Percentiles rank a stretch among this genome's conserved stretches.
Conservation (phyloP, 345 rosid species). For the Citrus australasica region DNA sequence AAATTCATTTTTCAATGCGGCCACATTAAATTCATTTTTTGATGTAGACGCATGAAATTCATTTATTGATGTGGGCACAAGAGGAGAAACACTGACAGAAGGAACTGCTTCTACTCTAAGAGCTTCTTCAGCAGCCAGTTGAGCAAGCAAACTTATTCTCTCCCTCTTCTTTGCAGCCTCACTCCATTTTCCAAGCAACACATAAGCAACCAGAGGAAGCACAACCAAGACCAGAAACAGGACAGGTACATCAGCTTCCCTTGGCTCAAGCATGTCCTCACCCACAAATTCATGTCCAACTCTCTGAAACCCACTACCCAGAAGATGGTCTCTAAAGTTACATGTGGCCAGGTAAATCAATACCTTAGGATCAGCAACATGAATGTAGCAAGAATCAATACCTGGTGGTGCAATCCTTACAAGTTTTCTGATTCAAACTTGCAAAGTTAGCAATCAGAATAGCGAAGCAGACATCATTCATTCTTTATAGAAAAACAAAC, state of each 20-base stretch:
- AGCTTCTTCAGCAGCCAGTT: conserved; percentile 81
- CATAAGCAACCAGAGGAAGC: conserved; percentile 71
- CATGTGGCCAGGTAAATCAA: conserved; percentile 23
- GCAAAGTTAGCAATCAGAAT: neutral
- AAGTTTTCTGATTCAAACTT: conserved; percentile 1
- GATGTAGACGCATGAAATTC: neutral
- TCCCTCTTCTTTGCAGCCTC: conserved; percentile 59
- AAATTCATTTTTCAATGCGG: neutral
- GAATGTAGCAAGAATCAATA: conserved; percentile 14
- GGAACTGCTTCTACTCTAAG: conserved; percentile 49
- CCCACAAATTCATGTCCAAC: conserved; percentile 76
- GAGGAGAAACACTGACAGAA: conserved; percentile 36
- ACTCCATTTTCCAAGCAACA: conserved; percentile 87
- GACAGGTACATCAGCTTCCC: conserved; percentile 77
- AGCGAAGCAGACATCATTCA: neutral
- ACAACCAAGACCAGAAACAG: conserved; percentile 79
- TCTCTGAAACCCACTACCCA: conserved; percentile 20
- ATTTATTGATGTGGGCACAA: conserved; percentile 26
- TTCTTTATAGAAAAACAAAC: neutral
- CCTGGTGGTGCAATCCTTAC: conserved; percentile 7
- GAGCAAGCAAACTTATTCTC: conserved; percentile 59
- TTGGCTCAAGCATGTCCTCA: conserved; percentile 92
- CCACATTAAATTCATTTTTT: neutral
- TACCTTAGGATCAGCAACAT: conserved; percentile 1
- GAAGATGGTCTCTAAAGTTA: conserved; percentile 30